phyloP scores from a whole-genome alignment of 805 yeast species.

The Priceomyces fermenticarens region DNA sequence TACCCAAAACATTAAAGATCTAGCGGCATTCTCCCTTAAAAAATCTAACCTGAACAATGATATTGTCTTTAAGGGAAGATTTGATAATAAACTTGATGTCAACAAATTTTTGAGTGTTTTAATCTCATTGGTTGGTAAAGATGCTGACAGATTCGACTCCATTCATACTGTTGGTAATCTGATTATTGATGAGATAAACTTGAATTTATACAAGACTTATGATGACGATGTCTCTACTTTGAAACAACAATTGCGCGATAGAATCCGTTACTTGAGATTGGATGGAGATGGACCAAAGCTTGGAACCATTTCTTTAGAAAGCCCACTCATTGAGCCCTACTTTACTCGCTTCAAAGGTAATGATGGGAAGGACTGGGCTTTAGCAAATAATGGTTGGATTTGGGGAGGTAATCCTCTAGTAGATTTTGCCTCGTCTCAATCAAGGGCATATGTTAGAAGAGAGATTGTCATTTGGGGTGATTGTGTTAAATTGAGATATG shows the following conservation, averaged over 20 bases:
- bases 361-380: slow-evolving; percentile 57
- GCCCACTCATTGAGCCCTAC: slow-evolving; percentile 80
- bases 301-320: slow-evolving; percentile 52
- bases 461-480: slow-evolving; percentile 98
- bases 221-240: slow-evolving; percentile 71
- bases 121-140: slow-evolving; percentile 15
- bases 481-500: slow-evolving; percentile 90
- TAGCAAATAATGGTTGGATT: slow-evolving; percentile 98
- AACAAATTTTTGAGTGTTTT: slow-evolving; percentile 53
- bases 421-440: slow-evolving; percentile 81
- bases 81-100: slow-evolving; percentile 52
- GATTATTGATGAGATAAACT: slow-evolving; percentile 75
- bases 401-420: slow-evolving; percentile 95
- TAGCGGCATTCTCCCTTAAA: slow-evolving; percentile 49
- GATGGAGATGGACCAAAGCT: slow-evolving; percentile 79
- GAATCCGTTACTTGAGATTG: slow-evolving; percentile 73
- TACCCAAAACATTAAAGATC: slow-evolving; percentile 31
- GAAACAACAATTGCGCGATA: slow-evolving; percentile 64
- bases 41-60: slow-evolving; percentile 36
- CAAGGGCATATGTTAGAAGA: slow-evolving; percentile 81
- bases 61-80: slow-evolving; percentile 50
- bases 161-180: slow-evolving; percentile 37
- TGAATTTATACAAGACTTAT: slow-evolving; percentile 66
- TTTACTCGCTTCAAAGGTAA: slow-evolving; percentile 66
- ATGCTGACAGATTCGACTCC: slow-evolving; percentile 21